A percentile compares a stretch with the other conserved stretches of the same genome.
These are phyloP conservation scores for Tricholoma bakamatsutake DNA, from an alignment of 768 basidiomycete species.

Conservation along the genomic window DNA sequence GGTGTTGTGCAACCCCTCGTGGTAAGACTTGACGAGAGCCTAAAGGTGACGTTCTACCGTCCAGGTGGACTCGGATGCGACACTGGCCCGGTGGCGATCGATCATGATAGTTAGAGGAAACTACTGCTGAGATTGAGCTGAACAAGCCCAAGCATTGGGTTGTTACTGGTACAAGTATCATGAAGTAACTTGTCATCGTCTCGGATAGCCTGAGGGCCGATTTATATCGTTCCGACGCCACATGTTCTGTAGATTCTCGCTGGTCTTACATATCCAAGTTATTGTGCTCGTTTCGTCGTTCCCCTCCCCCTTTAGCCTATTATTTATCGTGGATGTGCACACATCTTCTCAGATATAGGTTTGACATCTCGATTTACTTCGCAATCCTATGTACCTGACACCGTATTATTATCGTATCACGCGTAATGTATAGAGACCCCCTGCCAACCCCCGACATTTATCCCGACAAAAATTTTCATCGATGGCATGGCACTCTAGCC, in stretches of 20 bases:
- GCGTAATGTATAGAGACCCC: no score
- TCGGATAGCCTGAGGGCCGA: neutral
- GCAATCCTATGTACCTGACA: no score
- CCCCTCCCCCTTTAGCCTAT: no score
- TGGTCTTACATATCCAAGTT: neutral
- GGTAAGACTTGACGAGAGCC: neutral
- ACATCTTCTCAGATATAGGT: no score
- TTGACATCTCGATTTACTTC: no score
- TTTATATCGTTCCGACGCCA: neutral
- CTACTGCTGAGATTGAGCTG: constrained; percentile 1
- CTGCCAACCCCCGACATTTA: no score
- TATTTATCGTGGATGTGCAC: no score
- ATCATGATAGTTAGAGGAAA: constrained; percentile 2
- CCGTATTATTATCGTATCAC: no score
- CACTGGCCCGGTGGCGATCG: neutral
- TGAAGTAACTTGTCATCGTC: neutral
- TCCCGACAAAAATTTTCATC: no score
- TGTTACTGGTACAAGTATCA: neutral
- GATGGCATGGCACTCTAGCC: no score
- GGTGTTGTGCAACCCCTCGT: neutral
- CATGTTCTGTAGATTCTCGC: neutral
- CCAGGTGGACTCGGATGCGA: constrained; percentile 1
- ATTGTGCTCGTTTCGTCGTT: neutral
- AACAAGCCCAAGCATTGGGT: neutral
- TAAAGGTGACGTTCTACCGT: constrained; percentile 1